These are phyloP conservation scores for Cladosporium sp. DNA, from an alignment of 2,329 filamentous ascomycete species.

Conservation along the genomic window DNA sequence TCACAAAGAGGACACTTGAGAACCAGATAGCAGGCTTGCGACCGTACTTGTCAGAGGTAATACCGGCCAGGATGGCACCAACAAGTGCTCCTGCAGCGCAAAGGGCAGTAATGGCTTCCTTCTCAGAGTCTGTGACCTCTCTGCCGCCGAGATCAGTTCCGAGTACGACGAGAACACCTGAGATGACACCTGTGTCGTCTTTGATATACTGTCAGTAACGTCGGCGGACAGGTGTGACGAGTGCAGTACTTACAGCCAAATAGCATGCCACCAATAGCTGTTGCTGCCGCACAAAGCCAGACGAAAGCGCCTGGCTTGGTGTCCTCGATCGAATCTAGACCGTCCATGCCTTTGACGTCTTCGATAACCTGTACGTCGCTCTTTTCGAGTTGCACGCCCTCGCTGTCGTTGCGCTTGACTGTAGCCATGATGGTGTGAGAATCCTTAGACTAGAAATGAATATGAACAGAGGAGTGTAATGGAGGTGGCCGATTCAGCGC, in stretches of 20 bases:
- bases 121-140: conserved; percentile 17
- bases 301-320: conserved; percentile 23
- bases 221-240: rapidly evolving
- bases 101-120: conserved; percentile 22
- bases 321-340: conserved; percentile 24
- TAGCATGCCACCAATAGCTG: conserved; percentile 25
- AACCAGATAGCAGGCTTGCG: conserved; percentile 63
- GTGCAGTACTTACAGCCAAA: conserved; percentile 19
- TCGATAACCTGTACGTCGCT: conserved; percentile 12
- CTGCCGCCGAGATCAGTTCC: conserved; percentile 2
- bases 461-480: not conserved
- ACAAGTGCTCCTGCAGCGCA: conserved; percentile 21
- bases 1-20: conserved; percentile 66
- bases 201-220: not conserved
- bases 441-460: not conserved
- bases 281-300: conserved; percentile 23
- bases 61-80: conserved; percentile 16
- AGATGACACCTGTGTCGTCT: conserved; percentile 25
- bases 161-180: conserved; percentile 22
- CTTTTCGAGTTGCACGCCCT: conserved; percentile 7
- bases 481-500: too few relatives aligned
- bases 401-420: conserved; percentile 1
- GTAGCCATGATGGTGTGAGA: conserved; percentile 1
- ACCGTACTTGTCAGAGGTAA: conserved; percentile 41
- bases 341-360: conserved; percentile 12